Percentiles rank a stretch among this genome's conserved stretches.
phyloP scores from a whole-genome alignment of 176 grass and related monocot species.

The Eragrostis curvula region DNA sequence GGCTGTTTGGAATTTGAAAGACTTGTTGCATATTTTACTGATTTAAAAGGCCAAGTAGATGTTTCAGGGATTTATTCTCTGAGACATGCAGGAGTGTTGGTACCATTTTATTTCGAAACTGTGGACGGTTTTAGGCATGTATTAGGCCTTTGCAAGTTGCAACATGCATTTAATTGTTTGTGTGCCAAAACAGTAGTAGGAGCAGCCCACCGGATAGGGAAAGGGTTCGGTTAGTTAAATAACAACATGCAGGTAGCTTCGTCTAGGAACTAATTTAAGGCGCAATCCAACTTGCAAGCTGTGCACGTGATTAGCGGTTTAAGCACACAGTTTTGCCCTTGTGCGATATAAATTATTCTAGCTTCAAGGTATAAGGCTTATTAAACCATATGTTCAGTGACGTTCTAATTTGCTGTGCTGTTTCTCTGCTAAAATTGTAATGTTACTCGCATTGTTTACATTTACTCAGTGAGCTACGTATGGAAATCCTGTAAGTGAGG shows the following conservation, averaged over 20 bases:
- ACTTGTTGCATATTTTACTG: neutral
- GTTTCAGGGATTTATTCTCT: neutral
- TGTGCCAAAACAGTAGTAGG: slow-evolving; percentile 17
- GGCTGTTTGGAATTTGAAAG: neutral
- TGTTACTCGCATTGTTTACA: neutral
- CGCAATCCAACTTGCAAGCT: slow-evolving; percentile 15
- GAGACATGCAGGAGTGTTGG: neutral
- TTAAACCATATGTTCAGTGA: neutral
- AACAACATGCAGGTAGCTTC: slow-evolving; percentile 19
- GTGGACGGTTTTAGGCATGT: slow-evolving; percentile 9
- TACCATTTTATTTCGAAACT: neutral
- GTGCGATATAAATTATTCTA: neutral
- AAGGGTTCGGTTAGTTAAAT: slow-evolving; percentile 27
- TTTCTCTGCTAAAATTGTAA: neutral
- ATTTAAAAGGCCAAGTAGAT: neutral
- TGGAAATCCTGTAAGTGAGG: neutral
- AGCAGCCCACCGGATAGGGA: slow-evolving; percentile 38
- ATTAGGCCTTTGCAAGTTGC: neutral
- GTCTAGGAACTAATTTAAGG: slow-evolving; percentile 13
- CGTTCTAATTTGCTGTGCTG: neutral
- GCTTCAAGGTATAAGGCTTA: neutral
- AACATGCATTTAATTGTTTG: neutral
- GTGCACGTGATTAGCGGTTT: slow-evolving; percentile 3
- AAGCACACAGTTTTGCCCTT: slow-evolving; percentile 33
- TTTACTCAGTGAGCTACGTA: neutral